Evolutionary conservation across 164 flowering plant species (phyloP), one percentile per base, ranked within the genome.

Genomic region (Aristolochia fimbriata): DNA sequence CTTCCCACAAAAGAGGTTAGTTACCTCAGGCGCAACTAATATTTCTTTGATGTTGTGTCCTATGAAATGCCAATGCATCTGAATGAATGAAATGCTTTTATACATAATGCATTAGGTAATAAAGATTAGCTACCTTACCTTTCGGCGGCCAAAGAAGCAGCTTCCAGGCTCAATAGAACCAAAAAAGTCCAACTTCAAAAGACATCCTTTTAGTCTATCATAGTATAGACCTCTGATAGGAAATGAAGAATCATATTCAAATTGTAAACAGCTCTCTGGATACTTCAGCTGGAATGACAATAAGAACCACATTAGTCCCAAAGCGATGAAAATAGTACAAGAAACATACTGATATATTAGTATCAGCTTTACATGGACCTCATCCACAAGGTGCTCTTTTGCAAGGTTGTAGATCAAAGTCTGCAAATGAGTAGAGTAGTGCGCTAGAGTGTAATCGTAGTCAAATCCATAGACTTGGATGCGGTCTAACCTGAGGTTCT

Each of bases 381-480:
- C 96, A 67, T 87, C 78, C 52, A 93, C 94, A 71, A 87, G 71
- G 68, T 89, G 82, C 64, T 84, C 78, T 66, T 86, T 89, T 9
- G 98, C 98, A 59, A 84, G 91, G 68, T 93, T 84, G 62, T 89
- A 93, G 55, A 90, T 87, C 77, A 93, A 81, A 68, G 68, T 75
- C 75, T 93, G 97, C 62, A 87, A 70, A 69, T 82, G 66, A 19
- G 79, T 27, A 11, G 98, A 83, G 81, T 93, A 93, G 79, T 87
- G 97, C 14, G 96, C 98, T 81, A 92, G 67, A 1, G 98, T 92
- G 67, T 85, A 92, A 71, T 92, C 96, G 63, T 92, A 89, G 70
- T 92, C 96, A 47, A 89, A 92, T 15, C 96, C 96, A 73, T 83
- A 93, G 3, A 93, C 96, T 69, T 93, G 87, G 61, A 93, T 73